A percentile compares a stretch with the other conserved stretches of the same genome.
Conservation (phyloP, 2,329 filamentous ascomycete species). For the Apiospora pterosperma region DNA sequence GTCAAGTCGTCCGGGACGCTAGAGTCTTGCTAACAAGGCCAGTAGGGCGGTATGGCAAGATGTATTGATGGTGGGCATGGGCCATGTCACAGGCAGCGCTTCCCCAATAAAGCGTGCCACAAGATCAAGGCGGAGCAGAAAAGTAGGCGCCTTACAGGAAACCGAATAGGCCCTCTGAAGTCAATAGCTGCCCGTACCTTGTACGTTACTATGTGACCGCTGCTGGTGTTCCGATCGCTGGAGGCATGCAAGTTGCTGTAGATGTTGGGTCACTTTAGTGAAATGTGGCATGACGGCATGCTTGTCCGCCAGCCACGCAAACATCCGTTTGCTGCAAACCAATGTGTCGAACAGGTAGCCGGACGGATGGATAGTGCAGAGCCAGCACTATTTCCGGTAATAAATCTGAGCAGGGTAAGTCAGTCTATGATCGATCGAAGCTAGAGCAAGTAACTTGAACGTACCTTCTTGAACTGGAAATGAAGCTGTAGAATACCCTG, state of each 20-base stretch:
- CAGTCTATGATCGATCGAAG: conserved; percentile 11
- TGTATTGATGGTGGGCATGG: neutral
- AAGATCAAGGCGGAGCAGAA: conserved; percentile 4
- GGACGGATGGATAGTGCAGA: neutral
- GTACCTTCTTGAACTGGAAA: conserved; percentile 97
- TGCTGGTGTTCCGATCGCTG: neutral
- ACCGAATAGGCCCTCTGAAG: neutral
- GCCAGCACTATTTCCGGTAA: conserved; percentile 32
- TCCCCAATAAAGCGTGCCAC: neutral
- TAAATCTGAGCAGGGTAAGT: conserved; percentile 31
- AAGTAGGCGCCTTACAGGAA: conserved; percentile 6
- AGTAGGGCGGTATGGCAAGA: neutral
- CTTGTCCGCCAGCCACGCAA: neutral
- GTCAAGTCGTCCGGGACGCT: neutral
- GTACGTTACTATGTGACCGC: neutral
- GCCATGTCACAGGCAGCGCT: neutral
- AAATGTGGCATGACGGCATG: neutral
- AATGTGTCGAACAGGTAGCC: neutral
- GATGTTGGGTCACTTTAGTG: neutral
- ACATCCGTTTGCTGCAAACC: neutral
- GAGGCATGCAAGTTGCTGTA: neutral
- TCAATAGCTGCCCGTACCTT: neutral
- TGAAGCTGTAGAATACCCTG: conserved; percentile 94
- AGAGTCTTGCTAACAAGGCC: neutral
- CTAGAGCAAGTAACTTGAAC: conserved; percentile 13